Base-by-base conservation (phyloP, 1,139 yeast genomes). In the Arxiozyma slooffiae region DNA sequence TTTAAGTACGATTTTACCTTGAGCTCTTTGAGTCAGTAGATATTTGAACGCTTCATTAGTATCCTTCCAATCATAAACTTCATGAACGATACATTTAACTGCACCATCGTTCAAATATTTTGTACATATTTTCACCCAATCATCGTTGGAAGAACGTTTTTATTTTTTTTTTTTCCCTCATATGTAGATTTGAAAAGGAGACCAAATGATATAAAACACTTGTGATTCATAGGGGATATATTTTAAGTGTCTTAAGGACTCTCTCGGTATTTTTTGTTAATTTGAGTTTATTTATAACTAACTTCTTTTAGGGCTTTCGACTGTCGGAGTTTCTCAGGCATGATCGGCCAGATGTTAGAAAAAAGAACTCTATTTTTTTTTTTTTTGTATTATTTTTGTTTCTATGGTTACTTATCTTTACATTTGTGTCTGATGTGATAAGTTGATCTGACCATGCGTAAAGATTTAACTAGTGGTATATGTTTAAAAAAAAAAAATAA, bases 1-100 rank as follows among this genome's bases (percentile, higher is more conserved):
- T 30, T 70, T 61, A 41, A 72, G 51, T 4, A 85, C 75, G 49
- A 85, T 71, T 64, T 85, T 86, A 36, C 95, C 95, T 53, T 74
- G 76, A 9, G 81, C 79, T 53, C 72, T 75, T 47, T 80, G 79
- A 4, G 71, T 63, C 34, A 66, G 67, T 50, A 84, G 67, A 55
- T 69, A 72, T 4, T 74, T 74, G 50, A 76, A 66, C 0, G 90
- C 94, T 16, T 71, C 66, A 44, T 71, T 62, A 54, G 71, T 75
- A 7, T 81, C 72, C 21, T 72, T 75, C 73, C 85, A 79, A 21
- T 75, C 71, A 56, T 70, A 76, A 18, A 73, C 73, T n/a, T 77
- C 69, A 61, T 83, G 92, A 41, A 85, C 68, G 63, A 68, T 46
- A 73, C 70, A 56, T 62, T 67, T 56, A 71, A 66, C 54, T 65